Evolutionary conservation across 2,329 filamentous ascomycete genomes (phyloP).

Genomic region (Aureobasidium zeae): DNA sequence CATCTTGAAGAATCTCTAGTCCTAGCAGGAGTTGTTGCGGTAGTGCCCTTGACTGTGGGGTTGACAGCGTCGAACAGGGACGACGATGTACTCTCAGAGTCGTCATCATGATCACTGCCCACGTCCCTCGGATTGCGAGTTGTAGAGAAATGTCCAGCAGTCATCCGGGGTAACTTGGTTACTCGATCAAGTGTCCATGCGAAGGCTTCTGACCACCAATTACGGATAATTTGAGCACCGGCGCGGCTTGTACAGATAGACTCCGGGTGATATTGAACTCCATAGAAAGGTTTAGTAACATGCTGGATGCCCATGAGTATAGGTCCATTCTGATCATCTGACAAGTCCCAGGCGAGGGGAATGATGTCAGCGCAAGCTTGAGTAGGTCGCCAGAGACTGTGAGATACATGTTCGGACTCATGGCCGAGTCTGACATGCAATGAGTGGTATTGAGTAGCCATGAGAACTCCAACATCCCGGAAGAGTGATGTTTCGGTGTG

Average conservation of each 20-base stretch:
- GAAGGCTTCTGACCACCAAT: constrained; percentile 62
- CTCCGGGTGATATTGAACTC: constrained; percentile 84
- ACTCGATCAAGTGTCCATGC: constrained; percentile 4
- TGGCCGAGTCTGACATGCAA: constrained; percentile 40
- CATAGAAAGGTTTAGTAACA: constrained; percentile 63
- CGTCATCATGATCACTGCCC: neutral
- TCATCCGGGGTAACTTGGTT: neutral
- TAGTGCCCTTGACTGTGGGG: constrained; percentile 3
- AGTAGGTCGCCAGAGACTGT: constrained; percentile 32
- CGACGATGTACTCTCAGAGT: constrained; percentile 8
- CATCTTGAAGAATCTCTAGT: constrained; percentile 8
- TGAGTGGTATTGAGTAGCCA: constrained; percentile 70
- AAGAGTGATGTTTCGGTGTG: constrained; percentile 59
- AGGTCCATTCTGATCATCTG: constrained; percentile 39
- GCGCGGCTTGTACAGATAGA: constrained; percentile 70
- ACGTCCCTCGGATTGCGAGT: neutral
- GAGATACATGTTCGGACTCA: constrained; percentile 28
- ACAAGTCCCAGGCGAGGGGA: constrained; percentile 42
- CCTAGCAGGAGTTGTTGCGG: constrained; percentile 5
- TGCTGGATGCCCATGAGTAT: constrained; percentile 74
- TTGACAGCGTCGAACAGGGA: constrained; percentile 13
- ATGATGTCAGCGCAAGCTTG: constrained; percentile 30
- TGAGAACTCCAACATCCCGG: constrained; percentile 47
- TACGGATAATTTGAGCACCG: constrained; percentile 55
- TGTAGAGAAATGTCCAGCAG: neutral